Conservation (phyloP, 1,284 basidiomycete species). For the Thecaphora frezii region DNA sequence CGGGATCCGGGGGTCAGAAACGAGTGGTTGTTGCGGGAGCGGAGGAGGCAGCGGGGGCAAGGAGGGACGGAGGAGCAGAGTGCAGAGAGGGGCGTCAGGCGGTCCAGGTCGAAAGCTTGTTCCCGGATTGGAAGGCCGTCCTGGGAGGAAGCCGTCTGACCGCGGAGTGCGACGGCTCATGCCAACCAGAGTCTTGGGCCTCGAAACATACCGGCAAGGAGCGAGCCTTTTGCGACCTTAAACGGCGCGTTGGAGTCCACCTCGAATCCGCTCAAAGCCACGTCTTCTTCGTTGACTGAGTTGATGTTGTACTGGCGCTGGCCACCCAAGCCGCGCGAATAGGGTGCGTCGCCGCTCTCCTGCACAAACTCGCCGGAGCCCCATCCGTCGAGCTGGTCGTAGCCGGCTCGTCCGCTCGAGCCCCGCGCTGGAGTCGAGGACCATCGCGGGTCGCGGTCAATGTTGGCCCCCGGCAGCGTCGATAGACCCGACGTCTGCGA, state of each 20-base stretch:
- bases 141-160: too few species aligned
- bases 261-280: conserved; percentile 1
- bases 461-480: conserved; percentile 16
- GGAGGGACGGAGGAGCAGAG: not conserved
- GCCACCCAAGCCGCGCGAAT: not conserved
- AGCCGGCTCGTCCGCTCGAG: not conserved
- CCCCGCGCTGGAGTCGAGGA: conserved; percentile 1
- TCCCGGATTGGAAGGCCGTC: too few species aligned
- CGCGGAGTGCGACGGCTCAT: too few species aligned
- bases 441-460: conserved; percentile 30
- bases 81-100: not conserved
- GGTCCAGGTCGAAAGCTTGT: not conserved
- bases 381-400: conserved; percentile 13
- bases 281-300: conserved; percentile 21
- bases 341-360: conserved; percentile 3
- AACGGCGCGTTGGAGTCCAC: conserved; percentile 31
- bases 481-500: conserved; percentile 5
- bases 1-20: too few species aligned
- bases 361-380: conserved; percentile 24
- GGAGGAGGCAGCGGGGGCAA: not conserved
- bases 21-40: too few species aligned
- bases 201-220: conserved; percentile 14
- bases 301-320: conserved; percentile 19
- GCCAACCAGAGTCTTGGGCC: too few species aligned
- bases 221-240: conserved; percentile 35